Conservation (phyloP, 768 basidiomycete species). For the Rhodotorula diobovata region DNA sequence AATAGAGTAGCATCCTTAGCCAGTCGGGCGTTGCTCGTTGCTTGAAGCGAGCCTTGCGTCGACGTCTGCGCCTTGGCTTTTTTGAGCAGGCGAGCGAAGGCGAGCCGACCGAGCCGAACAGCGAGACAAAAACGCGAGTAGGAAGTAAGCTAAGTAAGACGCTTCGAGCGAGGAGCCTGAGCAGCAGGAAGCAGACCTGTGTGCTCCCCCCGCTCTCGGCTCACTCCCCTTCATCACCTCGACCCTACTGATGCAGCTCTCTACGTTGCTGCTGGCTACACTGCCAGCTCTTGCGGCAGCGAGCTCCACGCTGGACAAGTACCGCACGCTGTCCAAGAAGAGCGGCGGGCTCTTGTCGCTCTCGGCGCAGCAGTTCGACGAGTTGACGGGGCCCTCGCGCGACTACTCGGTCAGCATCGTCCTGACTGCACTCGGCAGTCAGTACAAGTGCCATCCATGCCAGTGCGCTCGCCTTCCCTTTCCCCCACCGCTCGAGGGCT, state of each 20-base stretch:
- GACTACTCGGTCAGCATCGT: slow-evolving; percentile 84
- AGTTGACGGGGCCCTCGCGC: slow-evolving; percentile 64
- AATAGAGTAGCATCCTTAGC: too few relatives aligned
- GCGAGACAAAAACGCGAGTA: too few relatives aligned
- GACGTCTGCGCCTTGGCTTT: too few relatives aligned
- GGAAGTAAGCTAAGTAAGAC: too few relatives aligned
- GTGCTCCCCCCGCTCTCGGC: neutral
- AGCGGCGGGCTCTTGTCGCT: slow-evolving; percentile 78
- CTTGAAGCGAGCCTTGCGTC: too few relatives aligned
- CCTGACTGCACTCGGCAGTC: slow-evolving; percentile 76
- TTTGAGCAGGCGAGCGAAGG: too few relatives aligned
- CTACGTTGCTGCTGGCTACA: neutral
- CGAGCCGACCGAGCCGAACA: too few relatives aligned
- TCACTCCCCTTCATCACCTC: too few relatives aligned
- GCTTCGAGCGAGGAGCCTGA: too few relatives aligned
- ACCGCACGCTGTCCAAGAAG: slow-evolving; percentile 63
- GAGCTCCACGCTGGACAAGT: slow-evolving; percentile 51
- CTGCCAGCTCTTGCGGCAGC: slow-evolving; percentile 11
- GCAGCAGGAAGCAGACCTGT: neutral
- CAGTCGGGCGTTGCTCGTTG: too few relatives aligned
- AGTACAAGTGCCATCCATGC: slow-evolving; percentile 87
- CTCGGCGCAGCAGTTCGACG: slow-evolving; percentile 67
- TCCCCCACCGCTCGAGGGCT: neutral
- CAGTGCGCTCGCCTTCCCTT: slow-evolving; percentile 52
- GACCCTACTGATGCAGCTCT: slow-evolving; percentile 4